Conservation (phyloP, 306 rosid genomes). For the Pyrus communis region DNA sequence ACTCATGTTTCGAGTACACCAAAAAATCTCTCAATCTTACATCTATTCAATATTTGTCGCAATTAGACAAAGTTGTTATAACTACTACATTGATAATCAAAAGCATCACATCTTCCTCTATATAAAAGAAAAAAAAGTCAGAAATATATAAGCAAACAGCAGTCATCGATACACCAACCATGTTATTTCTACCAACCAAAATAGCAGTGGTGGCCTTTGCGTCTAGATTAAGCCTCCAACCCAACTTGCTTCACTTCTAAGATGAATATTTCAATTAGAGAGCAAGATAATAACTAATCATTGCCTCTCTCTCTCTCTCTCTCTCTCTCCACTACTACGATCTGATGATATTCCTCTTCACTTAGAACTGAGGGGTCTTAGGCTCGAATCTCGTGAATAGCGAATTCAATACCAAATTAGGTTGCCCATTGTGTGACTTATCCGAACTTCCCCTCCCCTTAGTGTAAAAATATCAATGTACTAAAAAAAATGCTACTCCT, state of each 20-base stretch:
- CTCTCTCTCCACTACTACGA: too few species aligned
- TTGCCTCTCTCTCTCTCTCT: not conserved
- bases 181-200: not conserved
- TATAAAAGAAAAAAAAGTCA: not conserved
- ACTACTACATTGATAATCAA: not conserved
- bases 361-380: fast-evolving
- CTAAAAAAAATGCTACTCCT: too few species aligned
- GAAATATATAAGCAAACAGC: not conserved
- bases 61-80: not conserved
- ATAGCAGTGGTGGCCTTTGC: not conserved
- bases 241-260: slow-evolving; percentile 14
- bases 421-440: too few species aligned
- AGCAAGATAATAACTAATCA: not conserved
- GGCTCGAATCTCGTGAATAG: fast-evolving
- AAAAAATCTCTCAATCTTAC: too few species aligned
- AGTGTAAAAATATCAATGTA: too few species aligned
- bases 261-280: not conserved
- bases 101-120: not conserved
- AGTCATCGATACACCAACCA: slow-evolving; percentile 20
- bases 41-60: not conserved
- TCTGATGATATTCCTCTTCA: fast-evolving
- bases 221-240: not conserved
- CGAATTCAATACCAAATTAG: too few species aligned
- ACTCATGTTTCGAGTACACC: too few species aligned
- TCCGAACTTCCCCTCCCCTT: too few species aligned